Percentiles rank a stretch among this genome's conserved stretches.
Conservation (phyloP, 345 rosid species). For the Barbarea vulgaris region DNA sequence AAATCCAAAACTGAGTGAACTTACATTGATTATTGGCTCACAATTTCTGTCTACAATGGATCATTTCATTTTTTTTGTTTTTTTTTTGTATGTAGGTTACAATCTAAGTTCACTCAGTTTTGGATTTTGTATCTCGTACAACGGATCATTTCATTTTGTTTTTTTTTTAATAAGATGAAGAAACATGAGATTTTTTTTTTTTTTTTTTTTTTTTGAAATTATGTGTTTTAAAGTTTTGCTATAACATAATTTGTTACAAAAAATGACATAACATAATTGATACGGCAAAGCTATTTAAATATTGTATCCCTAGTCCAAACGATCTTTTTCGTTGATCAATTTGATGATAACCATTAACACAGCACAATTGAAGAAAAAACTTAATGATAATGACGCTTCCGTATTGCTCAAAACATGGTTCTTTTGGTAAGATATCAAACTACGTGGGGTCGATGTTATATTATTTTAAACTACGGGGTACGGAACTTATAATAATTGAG, state of each 20-base stretch:
- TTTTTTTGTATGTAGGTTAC: background rate
- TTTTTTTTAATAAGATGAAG: background rate
- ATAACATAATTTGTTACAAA: too few species aligned
- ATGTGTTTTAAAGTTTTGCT: background rate
- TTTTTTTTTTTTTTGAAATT: too few species aligned
- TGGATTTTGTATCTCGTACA: too few species aligned
- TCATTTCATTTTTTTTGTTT: background rate
- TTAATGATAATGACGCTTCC: background rate
- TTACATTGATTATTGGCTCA: background rate
- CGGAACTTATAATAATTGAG: constrained; percentile 31
- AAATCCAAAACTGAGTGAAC: background rate
- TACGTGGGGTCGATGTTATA: constrained; percentile 6
- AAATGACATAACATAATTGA: background rate
- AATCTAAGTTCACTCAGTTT: too few species aligned
- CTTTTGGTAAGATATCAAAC: constrained; percentile 19
- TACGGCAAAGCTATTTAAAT: background rate
- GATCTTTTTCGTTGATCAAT: background rate
- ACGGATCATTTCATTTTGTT: background rate
- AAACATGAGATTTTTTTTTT: too few species aligned
- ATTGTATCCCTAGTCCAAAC: background rate
- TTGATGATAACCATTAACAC: background rate
- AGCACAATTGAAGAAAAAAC: background rate
- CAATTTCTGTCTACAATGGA: background rate
- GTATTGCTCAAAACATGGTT: constrained; percentile 16
- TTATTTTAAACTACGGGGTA: background rate